Conservation (phyloP, 23 red algal genomes). For the Gracilaria vermiculophylla region DNA sequence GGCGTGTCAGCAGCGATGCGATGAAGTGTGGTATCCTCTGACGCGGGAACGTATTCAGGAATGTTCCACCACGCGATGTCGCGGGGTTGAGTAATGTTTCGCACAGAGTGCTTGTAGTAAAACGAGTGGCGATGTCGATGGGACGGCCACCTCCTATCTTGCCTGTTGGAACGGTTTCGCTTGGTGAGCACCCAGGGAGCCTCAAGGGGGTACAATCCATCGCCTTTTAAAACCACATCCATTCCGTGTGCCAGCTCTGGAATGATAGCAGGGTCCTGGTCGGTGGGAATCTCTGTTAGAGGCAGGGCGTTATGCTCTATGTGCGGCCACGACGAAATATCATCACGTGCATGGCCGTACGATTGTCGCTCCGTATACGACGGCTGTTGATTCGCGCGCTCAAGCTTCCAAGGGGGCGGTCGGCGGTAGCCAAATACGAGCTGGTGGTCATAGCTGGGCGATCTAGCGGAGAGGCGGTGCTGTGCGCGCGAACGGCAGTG, state of each 20-base stretch:
- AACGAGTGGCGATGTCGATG: background rate
- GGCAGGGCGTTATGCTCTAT: background rate
- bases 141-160: background rate
- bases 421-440: background rate
- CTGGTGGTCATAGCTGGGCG: background rate
- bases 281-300: background rate
- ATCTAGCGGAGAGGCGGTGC: background rate
- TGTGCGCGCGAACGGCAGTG: background rate
- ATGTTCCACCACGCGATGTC: constrained; percentile 80
- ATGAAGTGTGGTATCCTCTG: constrained; percentile 63
- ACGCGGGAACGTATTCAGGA: constrained; percentile 67
- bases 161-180: background rate
- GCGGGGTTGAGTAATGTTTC: constrained; percentile 39
- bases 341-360: background rate
- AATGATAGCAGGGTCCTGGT: constrained; percentile 23
- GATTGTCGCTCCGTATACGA: background rate
- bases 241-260: constrained; percentile 74
- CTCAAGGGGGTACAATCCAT: constrained; percentile 69
- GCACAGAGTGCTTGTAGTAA: constrained; percentile 13
- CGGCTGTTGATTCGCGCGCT: background rate
- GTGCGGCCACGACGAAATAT: background rate
- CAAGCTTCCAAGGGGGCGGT: constrained; percentile 11
- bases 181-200: constrained; percentile 11
- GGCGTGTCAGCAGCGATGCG: constrained; percentile 12
- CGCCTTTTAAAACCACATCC: constrained; percentile 44